Evolutionary conservation across 192 early-diverging fungal genomes (phyloP), one percentile per base, ranked within the genome.

Genomic region (Endogone sp.): DNA sequence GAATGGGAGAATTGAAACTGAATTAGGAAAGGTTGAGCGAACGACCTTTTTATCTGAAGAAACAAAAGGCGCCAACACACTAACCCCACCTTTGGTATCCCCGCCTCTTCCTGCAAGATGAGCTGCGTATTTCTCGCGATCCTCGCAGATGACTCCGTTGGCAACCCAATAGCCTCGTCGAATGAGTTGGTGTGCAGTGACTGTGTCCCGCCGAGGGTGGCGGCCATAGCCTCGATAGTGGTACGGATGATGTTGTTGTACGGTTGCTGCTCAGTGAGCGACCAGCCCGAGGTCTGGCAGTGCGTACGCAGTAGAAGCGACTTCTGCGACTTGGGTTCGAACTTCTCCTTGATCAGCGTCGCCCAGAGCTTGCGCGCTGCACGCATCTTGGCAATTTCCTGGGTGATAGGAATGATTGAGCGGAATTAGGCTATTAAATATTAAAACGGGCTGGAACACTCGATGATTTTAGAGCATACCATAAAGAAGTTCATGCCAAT

Each of bases 401-500:
- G 57, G 37, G 6, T 49, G 37, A 16, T 11, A 16, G 37, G 37
- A 49, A 49, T 11, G 16, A 49, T 49, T 49, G 37, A 49, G 6
- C 0, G 16, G 37, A 49, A 32, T 29, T 24, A 25, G 22, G 21
- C 27, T 56, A 10, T 27, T 29, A 13, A n/a, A 56, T 10, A 26
- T 16, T 4, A 63, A 28, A 13, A 29, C 16, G 27, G 3, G 2
- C 0, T 1, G 37, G 37, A 49, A 49, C 37, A 49, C 6, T 49
- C 37, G 37, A 49, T n/a, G n/a, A n/a, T n/a, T n/a, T n/a, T n/a
- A n/a, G n/a, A 56, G 23, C 27, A 57, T 67, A 81, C 78, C 94
- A 95, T 95, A 80, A 93, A 95, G 74, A 94, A 95, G 84, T 94
- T 95, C 94, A 95, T 95, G 3, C 92, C 94, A 30, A 95, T 89